Conservation (phyloP, 2,329 filamentous ascomycete species). For the Ophiostoma fasciatum region DNA sequence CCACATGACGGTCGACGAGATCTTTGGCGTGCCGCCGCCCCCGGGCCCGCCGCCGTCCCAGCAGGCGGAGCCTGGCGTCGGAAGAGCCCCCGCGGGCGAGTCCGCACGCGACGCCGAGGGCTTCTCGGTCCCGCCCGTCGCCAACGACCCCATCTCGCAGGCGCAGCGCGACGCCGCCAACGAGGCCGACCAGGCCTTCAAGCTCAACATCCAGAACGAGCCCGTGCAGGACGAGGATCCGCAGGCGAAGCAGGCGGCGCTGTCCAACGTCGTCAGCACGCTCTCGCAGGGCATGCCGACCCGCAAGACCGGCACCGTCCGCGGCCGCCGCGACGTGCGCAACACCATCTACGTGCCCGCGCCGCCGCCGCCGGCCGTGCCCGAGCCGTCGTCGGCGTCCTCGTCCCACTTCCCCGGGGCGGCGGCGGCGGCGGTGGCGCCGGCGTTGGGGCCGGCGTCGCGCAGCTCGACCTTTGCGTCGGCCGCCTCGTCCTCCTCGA, state of each 20-base stretch:
- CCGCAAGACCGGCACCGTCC: slow-evolving; percentile 59
- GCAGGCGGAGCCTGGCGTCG: slow-evolving; percentile 18
- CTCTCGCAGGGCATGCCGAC: slow-evolving; percentile 51
- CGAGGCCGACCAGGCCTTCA: slow-evolving; percentile 54
- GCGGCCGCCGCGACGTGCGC: slow-evolving; percentile 79
- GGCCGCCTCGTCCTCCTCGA: not conserved
- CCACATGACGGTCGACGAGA: slow-evolving; percentile 26
- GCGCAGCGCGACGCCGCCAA: slow-evolving; percentile 48
- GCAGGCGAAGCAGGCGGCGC: slow-evolving; percentile 55
- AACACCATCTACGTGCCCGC: slow-evolving; percentile 80
- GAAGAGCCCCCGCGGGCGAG: slow-evolving; percentile 16
- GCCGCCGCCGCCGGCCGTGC: slow-evolving; percentile 15
- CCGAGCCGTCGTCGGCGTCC: slow-evolving; percentile 19
- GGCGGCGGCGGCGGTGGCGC: not conserved
- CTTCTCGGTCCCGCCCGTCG: slow-evolving; percentile 53
- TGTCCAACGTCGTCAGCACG: slow-evolving; percentile 62
- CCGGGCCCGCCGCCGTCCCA: slow-evolving; percentile 35
- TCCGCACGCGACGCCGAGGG: slow-evolving; percentile 57
- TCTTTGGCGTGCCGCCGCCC: slow-evolving; percentile 36
- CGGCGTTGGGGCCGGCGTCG: not conserved
- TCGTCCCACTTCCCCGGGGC: not conserved
- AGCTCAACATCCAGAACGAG: slow-evolving; percentile 64
- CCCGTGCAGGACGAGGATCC: slow-evolving; percentile 67
- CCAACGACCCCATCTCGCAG: slow-evolving; percentile 52
- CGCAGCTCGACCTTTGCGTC: slow-evolving; percentile 19